Evolutionary conservation across 2,329 filamentous ascomycete species (phyloP).

Genomic region (Colletotrichum liriopes): DNA sequence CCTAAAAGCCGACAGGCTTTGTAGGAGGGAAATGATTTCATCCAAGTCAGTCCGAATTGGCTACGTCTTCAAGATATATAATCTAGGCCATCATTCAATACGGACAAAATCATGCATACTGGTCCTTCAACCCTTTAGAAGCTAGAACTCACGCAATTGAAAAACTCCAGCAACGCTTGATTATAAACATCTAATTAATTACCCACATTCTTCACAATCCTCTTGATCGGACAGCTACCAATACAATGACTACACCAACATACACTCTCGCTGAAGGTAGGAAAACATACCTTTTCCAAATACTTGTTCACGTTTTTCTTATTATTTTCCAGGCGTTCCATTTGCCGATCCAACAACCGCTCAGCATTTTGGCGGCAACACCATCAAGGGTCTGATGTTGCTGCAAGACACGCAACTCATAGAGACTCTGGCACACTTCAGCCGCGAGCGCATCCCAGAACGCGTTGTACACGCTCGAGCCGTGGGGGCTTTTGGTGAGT

Average conservation of each 20-base stretch:
- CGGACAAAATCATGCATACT: background rate
- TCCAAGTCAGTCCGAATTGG: background rate
- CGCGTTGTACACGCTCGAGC: slow-evolving; percentile 55
- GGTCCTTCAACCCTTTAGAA: background rate
- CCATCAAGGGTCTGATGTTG: slow-evolving; percentile 54
- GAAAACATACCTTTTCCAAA: background rate
- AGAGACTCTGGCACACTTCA: slow-evolving; percentile 70
- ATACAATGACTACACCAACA: slow-evolving; percentile 36
- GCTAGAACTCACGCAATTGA: background rate
- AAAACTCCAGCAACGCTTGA: background rate
- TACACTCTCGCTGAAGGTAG: slow-evolving; percentile 51
- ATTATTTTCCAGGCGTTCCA: slow-evolving; percentile 26
- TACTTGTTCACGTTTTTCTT: background rate
- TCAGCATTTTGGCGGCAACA: slow-evolving; percentile 45
- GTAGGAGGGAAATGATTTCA: background rate
- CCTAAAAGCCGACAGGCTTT: background rate
- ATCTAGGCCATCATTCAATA: background rate
- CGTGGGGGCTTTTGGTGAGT: slow-evolving; percentile 68
- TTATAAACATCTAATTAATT: background rate
- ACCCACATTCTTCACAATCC: background rate
- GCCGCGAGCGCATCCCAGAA: slow-evolving; percentile 70
- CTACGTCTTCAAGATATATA: background rate
- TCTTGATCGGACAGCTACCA: background rate
- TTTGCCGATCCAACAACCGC: slow-evolving; percentile 47
- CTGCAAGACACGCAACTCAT: slow-evolving; percentile 68